A percentile compares a stretch with the other conserved stretches of the same genome.
Conservation (phyloP, 805 yeast species). For the Barnettozyma sucrosica region DNA sequence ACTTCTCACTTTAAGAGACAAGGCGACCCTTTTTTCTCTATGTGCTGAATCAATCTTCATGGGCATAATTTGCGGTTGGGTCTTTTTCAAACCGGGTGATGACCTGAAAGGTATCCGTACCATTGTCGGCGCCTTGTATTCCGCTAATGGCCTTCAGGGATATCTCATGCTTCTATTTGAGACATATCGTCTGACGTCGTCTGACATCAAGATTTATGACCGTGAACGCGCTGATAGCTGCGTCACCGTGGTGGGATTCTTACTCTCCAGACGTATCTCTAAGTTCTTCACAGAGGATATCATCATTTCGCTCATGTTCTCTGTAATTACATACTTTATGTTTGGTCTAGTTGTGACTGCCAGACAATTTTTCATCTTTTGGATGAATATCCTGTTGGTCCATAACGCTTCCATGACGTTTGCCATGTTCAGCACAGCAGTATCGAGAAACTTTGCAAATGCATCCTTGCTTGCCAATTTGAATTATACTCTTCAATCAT, state of each 20-base stretch:
- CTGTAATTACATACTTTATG: constrained; percentile 70
- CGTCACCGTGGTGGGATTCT: constrained; percentile 60
- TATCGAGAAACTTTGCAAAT: constrained; percentile 22
- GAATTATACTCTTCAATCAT: constrained; percentile 46
- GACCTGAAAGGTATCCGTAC: constrained; percentile 62
- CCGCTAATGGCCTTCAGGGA: constrained; percentile 48
- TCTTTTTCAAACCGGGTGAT: constrained; percentile 59
- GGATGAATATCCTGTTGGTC: constrained; percentile 50
- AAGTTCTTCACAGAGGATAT: constrained; percentile 68
- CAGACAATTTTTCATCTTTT: constrained; percentile 51
- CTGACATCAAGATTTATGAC: constrained; percentile 54
- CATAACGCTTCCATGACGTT: constrained; percentile 53
- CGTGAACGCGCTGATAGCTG: constrained; percentile 69
- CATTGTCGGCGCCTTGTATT: constrained; percentile 44
- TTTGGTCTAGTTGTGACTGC: constrained; percentile 54
- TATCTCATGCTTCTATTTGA: constrained; percentile 55
- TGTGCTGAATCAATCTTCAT: constrained; percentile 18
- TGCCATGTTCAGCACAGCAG: constrained; percentile 36
- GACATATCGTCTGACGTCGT: constrained; percentile 48
- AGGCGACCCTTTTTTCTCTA: constrained; percentile 31
- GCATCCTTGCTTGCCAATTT: constrained; percentile 22
- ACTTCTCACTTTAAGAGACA: constrained; percentile 40
- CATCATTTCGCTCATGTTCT: constrained; percentile 51
- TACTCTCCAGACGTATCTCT: constrained; percentile 61
- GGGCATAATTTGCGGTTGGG: constrained; percentile 57